phyloP scores from a whole-genome alignment of 169 alveolate species.

The Cardiosporidium cionae region DNA sequence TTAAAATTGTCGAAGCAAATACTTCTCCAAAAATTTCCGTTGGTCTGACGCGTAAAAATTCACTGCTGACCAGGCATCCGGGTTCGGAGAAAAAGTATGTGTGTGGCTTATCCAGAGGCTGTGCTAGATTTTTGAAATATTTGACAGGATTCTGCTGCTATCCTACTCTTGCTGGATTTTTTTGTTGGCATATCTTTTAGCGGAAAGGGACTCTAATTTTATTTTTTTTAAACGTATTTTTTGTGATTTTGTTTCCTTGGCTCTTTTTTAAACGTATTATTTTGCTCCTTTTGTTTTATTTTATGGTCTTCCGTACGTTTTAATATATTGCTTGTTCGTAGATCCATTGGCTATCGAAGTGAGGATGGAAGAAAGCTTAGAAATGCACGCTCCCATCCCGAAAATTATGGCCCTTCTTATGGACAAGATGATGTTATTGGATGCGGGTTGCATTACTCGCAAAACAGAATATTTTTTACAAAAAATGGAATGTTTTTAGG shows the following conservation, averaged over 20 bases:
- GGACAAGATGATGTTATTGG: conserved; percentile 61
- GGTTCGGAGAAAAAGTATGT: conserved; percentile 50
- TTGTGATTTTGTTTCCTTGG: background rate
- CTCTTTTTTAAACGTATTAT: background rate
- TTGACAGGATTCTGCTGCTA: background rate
- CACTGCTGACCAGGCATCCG: conserved; percentile 54
- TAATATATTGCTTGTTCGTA: background rate
- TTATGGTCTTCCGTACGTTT: background rate
- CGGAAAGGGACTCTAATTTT: background rate
- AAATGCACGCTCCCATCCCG: conserved; percentile 37
- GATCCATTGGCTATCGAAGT: conserved; percentile 60
- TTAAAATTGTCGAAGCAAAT: conserved; percentile 39
- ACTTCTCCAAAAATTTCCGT: conserved; percentile 49
- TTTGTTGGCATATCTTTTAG: background rate
- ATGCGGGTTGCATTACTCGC: conserved; percentile 56
- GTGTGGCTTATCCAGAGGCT: background rate
- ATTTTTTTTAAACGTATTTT: background rate
- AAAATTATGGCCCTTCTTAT: conserved; percentile 49
- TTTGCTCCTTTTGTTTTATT: background rate
- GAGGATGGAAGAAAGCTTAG: conserved; percentile 56
- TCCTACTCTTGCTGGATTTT: too few relatives aligned
- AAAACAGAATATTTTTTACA: conserved; percentile 57
- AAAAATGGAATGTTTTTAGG: conserved; percentile 59
- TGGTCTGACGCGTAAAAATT: conserved; percentile 51
- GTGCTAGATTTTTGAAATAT: background rate